Evolutionary conservation across 441 rosid genomes (phyloP), one percentile per base, ranked within the genome.

Genomic region (Macaranga tanarius): DNA sequence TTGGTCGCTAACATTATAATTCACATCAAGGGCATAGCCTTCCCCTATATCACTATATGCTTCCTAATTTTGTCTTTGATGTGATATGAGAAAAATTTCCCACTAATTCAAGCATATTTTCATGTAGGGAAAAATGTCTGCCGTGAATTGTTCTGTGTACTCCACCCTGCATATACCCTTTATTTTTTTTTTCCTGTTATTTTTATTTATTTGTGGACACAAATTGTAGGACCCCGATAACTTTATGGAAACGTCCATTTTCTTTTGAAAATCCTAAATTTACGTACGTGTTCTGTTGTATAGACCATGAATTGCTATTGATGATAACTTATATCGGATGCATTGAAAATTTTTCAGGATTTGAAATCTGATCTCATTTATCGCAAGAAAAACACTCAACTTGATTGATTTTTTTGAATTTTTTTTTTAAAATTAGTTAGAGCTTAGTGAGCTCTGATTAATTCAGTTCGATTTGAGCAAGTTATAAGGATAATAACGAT

Each of bases 81-180:
- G 69, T 61, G 59, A 60, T 72, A 4, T 73, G 59, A 47, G 19
- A 44, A 69, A 44, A 77, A 56, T 20, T 42, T 47, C 11, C 45
- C 69, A 67, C 23, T 45, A 62, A 42, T 45, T 57, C 22, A 45
- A 55, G 42, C 70, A 73, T 28, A 77, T 62, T 50, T 62, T 59
- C 6, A 67, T 50, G 62, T 25, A 23, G 25, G 45, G 51, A 54
- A 38, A 28, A 62, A 62, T 73, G 80, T 68, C 80, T 73, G 80
- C 80, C 80, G 62, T 77, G 57, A 66, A 56, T 77, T 51, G 28
- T 12, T 13, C 11, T 34, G n/a, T 9, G 3, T 7, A 2, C 9
- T 10, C 3, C 5, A 2, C 19, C 28, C 40, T 25, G 0, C 22
- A 23, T 15, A 12, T 62, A 0, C 5, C 1, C 50, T 42, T 40